Base-by-base conservation (phyloP, 2,329 filamentous ascomycete species). In the Chalara sp. region DNA sequence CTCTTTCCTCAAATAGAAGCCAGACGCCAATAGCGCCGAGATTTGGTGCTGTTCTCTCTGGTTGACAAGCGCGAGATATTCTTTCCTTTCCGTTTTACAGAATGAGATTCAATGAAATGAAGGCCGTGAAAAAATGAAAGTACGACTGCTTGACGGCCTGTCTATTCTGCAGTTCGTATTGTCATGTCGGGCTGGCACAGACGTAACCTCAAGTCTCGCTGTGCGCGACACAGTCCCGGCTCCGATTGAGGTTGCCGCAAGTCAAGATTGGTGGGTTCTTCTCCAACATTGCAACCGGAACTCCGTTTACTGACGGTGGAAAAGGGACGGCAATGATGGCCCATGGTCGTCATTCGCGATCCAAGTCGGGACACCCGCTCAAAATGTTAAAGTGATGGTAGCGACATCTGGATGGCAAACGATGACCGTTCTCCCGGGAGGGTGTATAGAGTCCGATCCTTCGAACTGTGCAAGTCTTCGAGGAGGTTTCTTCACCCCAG, bases 281-380 rank as follows among this genome's bases (percentile, higher is more conserved):
- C 21, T 29, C 10, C 10, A 12, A 12, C 21, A 28, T 13, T 8
- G 28, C 41, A 44, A 44, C 3, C 10, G 8, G 21, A 29, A 44
- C 10, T 6, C 32, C 12, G 4, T 40, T 5, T 48, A 40, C 28
- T 43, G 31, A 53, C 8, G 7, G 21, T 41, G 21, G 21, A 32
- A n/a, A 32, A 56, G 57, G 53, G 53, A 78, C 53, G 81, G 81
- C 39, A 75, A 78, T 56, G 83, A 87, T 63, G 84, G 84, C 6
- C 76, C 76, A 53, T 90, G 86, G 86, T 88, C 84, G 6, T 79
- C 82, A 5, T 81, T 87, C 56, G 72, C 70, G 12, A 71, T 89
- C 48, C 76, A 70, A 59, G 73, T 76, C 28, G 81, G 81, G 35
- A 70, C 67, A 5, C 76, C 78, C 11, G 63, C 67, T 7, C 76